phyloP scores from a whole-genome alignment of 2,329 filamentous ascomycete species.

The Botrytis sinoallii region DNA sequence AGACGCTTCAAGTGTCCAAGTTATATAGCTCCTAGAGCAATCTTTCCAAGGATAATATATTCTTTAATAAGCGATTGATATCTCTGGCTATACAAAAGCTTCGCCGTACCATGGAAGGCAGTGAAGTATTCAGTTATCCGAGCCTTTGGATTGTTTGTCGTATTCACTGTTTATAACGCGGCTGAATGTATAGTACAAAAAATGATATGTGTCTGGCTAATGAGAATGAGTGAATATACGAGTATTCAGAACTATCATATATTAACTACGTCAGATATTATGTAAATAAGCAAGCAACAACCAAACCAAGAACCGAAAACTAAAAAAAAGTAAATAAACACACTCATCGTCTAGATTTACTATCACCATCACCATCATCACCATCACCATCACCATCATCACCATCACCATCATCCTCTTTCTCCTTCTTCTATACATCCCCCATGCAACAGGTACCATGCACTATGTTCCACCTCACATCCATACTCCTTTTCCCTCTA shows the following conservation, averaged over 20 bases:
- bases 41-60: not conserved
- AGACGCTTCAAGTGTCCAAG: not conserved
- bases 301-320: no score
- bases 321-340: no score
- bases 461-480: not conserved
- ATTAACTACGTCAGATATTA: no score
- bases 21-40: not conserved
- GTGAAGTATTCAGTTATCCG: not conserved
- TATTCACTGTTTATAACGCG: not conserved
- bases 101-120: not conserved
- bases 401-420: no score
- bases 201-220: not conserved
- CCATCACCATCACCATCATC: not conserved
- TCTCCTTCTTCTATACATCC: not conserved
- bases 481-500: not conserved
- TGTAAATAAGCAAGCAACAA: no score
- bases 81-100: not conserved
- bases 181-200: not conserved
- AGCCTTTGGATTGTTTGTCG: not conserved
- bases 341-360: no score
- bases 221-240: not conserved
- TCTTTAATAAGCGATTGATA: not conserved
- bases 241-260: not conserved
- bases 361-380: no score
- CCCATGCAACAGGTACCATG: not conserved